Conservation (phyloP, 2,329 filamentous ascomycete species). For the Furcasterigmium sp. region DNA sequence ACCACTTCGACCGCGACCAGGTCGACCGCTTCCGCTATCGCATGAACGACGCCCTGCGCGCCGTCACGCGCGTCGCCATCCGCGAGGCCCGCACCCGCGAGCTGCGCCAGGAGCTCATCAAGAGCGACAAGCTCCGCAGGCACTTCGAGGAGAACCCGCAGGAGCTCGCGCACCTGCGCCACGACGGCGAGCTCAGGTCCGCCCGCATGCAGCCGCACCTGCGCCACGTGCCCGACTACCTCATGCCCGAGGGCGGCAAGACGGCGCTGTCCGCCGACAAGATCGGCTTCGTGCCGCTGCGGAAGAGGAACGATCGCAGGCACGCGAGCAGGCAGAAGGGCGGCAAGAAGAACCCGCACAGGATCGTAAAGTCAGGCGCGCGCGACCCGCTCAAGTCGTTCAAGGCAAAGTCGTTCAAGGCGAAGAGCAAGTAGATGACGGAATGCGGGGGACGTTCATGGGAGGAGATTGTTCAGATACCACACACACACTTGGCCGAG, state of each 20-base stretch:
- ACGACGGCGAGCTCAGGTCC: conserved; percentile 82
- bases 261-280: conserved; percentile 59
- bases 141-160: conserved; percentile 97
- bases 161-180: conserved; percentile 79
- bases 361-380: conserved; percentile 44
- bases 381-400: conserved; percentile 86
- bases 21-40: conserved; percentile 93
- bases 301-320: conserved; percentile 28
- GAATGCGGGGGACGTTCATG: too few species aligned
- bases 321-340: conserved; percentile 20
- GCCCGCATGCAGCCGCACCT: conserved; percentile 83
- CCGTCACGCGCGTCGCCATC: conserved; percentile 84
- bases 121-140: conserved; percentile 88
- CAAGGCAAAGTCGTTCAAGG: conserved; percentile 83
- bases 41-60: conserved; percentile 84
- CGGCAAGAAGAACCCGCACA: conserved; percentile 44
- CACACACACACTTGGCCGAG: too few species aligned
- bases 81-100: conserved; percentile 87
- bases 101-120: conserved; percentile 81
- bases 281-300: conserved; percentile 71
- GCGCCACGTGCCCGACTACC: conserved; percentile 81
- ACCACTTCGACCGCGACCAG: conserved; percentile 90
- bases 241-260: conserved; percentile 67
- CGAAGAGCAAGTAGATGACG: conserved; percentile 38
- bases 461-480: too few species aligned